Evolutionary conservation across 495 filamentous ascomycete genomes (phyloP).

Genomic region (Pyronema domesticum): DNA sequence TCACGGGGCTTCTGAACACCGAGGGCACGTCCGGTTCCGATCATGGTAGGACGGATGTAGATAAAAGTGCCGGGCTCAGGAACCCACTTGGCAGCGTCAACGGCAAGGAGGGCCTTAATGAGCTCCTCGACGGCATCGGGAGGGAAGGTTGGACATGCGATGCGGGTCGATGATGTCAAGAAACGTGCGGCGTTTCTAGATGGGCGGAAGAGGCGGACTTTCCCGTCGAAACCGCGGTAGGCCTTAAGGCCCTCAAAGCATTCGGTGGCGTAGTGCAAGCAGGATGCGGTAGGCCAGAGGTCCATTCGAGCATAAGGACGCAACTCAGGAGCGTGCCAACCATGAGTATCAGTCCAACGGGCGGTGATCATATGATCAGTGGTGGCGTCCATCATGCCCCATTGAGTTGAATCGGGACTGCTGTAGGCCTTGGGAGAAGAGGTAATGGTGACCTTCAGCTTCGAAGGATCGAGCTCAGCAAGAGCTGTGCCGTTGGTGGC

Average conservation of each 20-base stretch:
- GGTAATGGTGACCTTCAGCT: slow-evolving; percentile 49
- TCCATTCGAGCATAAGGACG: slow-evolving; percentile 62
- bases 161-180: slow-evolving; percentile 49
- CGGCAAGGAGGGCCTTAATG: slow-evolving; percentile 48
- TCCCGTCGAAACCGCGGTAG: slow-evolving; percentile 67
- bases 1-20: slow-evolving; percentile 64
- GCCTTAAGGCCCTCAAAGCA: slow-evolving; percentile 86
- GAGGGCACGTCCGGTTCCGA: slow-evolving; percentile 59
- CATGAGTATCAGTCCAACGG: slow-evolving; percentile 44
- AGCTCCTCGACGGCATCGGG: slow-evolving; percentile 54
- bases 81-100: slow-evolving; percentile 63
- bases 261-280: slow-evolving; percentile 78
- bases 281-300: slow-evolving; percentile 69
- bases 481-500: neutral
- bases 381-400: slow-evolving; percentile 39
- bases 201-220: slow-evolving; percentile 72
- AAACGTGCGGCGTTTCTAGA: slow-evolving; percentile 60
- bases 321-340: slow-evolving; percentile 65
- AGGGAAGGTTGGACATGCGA: slow-evolving; percentile 61
- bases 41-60: slow-evolving; percentile 71
- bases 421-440: slow-evolving; percentile 44
- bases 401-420: slow-evolving; percentile 31
- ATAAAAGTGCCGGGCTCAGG: slow-evolving; percentile 54
- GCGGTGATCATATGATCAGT: slow-evolving; percentile 84
- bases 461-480: slow-evolving; percentile 49